Base-by-base conservation (phyloP, 2,329 filamentous ascomycete genomes). In the Penicillium sp. region DNA sequence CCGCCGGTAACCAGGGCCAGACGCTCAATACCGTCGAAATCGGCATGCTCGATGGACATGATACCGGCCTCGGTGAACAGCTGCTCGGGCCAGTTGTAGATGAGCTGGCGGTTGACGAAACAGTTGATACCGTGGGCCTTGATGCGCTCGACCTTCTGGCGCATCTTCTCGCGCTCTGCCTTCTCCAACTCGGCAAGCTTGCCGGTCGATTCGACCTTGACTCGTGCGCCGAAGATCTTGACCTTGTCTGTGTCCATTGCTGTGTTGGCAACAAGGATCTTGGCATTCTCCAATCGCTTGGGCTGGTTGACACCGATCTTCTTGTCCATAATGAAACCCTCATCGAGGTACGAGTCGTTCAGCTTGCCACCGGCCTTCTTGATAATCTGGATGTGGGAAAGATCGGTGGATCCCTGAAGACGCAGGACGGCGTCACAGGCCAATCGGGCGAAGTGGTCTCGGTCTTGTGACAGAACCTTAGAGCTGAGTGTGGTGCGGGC, bases 11-110 rank as follows among this genome's bases (percentile, higher is more conserved):
- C 93, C 42, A 99, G 79, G 9, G 93, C 92, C 62, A 99, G 75
- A 36, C 93, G 83, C 78, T 99, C 93, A 59, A 99, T 95, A 57
- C 93, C 93, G 68, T 99, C 93, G 67, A 99, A 99, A 75, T 99
- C 93, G 59, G 93, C 93, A 71, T 99, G 93, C 77, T 99, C 93
- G 62, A 99, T 99, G 25, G 90, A 95, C 79, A 95, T 88, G 73
- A 99, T 97, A 55, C 93, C 93, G 7, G 91, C 92, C 71, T 99
- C 93, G 30, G 92, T 90, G 68, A 99, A 99, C 39, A 99, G 86
- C 75, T 99, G 93, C 75, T 99, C 93, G 5, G 93, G 93, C 93
- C 93, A 99, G 80, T 99, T 99, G 81, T 99, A 99, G 76, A 99
- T 99, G 57, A 99, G 83, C 73, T 99, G 93, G 62, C 93, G 81